Conservation (phyloP, 768 basidiomycete genomes). For the Panaeolus cyanescens region DNA sequence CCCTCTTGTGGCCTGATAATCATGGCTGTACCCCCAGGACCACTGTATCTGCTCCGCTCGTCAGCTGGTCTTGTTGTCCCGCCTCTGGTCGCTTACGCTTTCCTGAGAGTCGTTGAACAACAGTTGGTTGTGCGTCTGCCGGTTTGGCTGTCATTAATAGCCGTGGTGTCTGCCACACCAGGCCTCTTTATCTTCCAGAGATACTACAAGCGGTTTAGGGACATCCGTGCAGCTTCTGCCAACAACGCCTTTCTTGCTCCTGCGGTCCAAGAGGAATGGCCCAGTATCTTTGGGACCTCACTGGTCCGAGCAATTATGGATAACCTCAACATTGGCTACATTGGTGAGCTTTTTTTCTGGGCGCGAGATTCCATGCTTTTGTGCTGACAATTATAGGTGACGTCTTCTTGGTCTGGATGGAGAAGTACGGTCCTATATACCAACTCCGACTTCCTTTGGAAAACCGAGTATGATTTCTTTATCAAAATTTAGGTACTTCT, state of each 20-base stretch:
- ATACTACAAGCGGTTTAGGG: conserved; percentile 1
- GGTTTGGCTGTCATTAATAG: not conserved
- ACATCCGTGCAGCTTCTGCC: not conserved
- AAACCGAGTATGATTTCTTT: not conserved
- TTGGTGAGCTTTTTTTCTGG: not conserved
- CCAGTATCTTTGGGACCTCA: not conserved
- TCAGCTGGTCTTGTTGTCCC: not conserved
- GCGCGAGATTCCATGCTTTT: not conserved
- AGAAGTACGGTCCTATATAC: not conserved
- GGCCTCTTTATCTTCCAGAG: not conserved
- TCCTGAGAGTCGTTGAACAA: not conserved
- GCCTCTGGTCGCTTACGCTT: not conserved
- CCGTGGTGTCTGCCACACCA: not conserved
- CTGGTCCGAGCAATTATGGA: not conserved
- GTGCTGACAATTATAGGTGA: not conserved
- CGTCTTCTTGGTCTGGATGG: conserved; percentile 2
- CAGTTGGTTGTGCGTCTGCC: not conserved
- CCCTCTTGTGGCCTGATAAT: not conserved
- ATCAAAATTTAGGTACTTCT: not conserved
- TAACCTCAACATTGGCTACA: not conserved
- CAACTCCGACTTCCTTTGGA: not conserved
- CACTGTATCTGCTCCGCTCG: not conserved
- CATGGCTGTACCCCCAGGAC: not conserved
- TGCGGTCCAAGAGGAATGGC: not conserved
- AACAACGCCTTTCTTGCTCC: not conserved